Evolutionary conservation across 257 asterid genomes (phyloP), one percentile per base, ranked within the genome.

Genomic region (Solanum virginianum): DNA sequence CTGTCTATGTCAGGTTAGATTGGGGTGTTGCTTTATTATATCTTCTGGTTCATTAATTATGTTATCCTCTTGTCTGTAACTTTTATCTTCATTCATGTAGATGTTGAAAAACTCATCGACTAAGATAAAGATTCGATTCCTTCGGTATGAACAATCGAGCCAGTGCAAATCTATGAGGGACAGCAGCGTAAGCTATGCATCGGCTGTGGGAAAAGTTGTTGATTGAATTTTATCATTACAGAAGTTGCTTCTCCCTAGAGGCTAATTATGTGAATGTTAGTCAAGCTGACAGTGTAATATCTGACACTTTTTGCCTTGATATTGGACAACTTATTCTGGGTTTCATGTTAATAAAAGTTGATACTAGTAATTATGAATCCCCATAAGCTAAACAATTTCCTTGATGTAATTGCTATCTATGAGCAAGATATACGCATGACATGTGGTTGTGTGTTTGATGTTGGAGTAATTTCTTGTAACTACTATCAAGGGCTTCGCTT

Each of bases 101-200:
- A 96, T 95, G 99, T 11, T 88, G 89, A 93, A 92, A 92, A 88
- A 88, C 80, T 92, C 92, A 91, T 92, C 95, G 14, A 91, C 91
- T 6, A 92, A 91, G 94, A 86, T 94, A 85, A 96, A 91, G 89
- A 92, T 96, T 84, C 89, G 88, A 70, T 96, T 96, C 72, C 93
- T 96, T 20, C 94, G 94, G 54, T 96, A 96, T 53, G 99, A 96
- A 60, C 99, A 96, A 88, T 96, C 99, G 8, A 95, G 98, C 89
- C 96, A 90, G 90, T 94, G 99, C 97, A 96, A 88, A 88, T 89
- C 92, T 84, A 89, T 77, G 87, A 91, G 96, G 87, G 98, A 96
- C 93, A 96, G 99, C 94, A 96, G 98, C 62, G 99, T 95, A 24
- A 96, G 99, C 83, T 94, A 96, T 83, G 99, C 98, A 85, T 95